These are phyloP conservation scores for Dacryopinax spathularia DNA, from an alignment of 768 basidiomycete species.

Conservation along the genomic window DNA sequence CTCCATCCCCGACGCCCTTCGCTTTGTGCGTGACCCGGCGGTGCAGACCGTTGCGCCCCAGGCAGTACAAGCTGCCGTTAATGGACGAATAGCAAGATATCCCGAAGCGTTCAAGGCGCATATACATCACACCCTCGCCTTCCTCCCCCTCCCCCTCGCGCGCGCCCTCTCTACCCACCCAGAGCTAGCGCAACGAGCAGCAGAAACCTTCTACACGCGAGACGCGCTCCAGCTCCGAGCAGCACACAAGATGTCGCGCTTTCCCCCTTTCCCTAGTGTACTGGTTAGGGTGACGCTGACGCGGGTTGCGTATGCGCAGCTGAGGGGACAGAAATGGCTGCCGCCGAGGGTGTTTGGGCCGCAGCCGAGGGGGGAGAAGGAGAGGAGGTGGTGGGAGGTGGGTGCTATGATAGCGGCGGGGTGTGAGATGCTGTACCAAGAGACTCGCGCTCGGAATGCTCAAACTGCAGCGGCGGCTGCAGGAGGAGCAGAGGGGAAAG, in stretches of 20 bases:
- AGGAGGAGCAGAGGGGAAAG: no score
- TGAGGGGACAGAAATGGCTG: slow-evolving; percentile 80
- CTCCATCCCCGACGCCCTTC: slow-evolving; percentile 46
- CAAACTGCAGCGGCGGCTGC: slow-evolving; percentile 13
- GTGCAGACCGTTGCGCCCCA: slow-evolving; percentile 46
- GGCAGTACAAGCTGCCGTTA: slow-evolving; percentile 45
- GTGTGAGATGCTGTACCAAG: slow-evolving; percentile 92
- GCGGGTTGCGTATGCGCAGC: slow-evolving; percentile 84
- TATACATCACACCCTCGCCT: slow-evolving; percentile 62
- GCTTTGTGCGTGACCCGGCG: slow-evolving; percentile 40
- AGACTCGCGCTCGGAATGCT: slow-evolving; percentile 47
- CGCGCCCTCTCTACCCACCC: slow-evolving; percentile 51
- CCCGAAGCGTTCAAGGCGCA: slow-evolving; percentile 51
- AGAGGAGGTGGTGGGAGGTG: slow-evolving; percentile 4
- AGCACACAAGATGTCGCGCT: slow-evolving; percentile 79
- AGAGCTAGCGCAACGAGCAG: slow-evolving; percentile 65
- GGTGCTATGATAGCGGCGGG: slow-evolving; percentile 37
- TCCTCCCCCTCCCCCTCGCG: slow-evolving; percentile 67
- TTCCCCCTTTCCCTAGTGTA: slow-evolving; percentile 56
- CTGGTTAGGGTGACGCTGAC: slow-evolving; percentile 62
- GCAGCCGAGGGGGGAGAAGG: slow-evolving; percentile 16
- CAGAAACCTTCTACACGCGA: slow-evolving; percentile 89
- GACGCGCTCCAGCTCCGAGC: slow-evolving; percentile 81
- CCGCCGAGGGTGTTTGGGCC: slow-evolving; percentile 80
- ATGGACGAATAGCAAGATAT: slow-evolving; percentile 38